Evolutionary conservation across 768 basidiomycete genomes (phyloP), one percentile per base, ranked within the genome.

Genomic region (Collybia sp.): DNA sequence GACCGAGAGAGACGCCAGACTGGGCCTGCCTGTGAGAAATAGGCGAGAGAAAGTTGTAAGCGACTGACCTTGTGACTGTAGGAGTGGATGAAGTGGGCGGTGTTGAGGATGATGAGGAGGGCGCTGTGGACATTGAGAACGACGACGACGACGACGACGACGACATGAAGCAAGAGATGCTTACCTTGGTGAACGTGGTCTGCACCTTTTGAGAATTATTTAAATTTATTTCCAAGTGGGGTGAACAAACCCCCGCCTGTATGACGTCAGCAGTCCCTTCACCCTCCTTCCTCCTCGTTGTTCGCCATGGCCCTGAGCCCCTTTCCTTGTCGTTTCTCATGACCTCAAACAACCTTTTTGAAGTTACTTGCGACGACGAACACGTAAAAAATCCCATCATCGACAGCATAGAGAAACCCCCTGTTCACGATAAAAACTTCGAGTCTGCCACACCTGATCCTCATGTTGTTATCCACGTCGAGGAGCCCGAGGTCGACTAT

Each of bases 401-500:
- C 25, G 4, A 25, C 25, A 25, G 25, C 25, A 8, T 25, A 25
- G 25, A 25, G 25, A 25, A 25, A 8, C 25, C 25, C 8, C 25
- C 25, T n/a, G n/a, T n/a, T n/a, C n/a, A n/a, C n/a, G n/a, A n/a
- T n/a, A n/a, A n/a, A n/a, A n/a, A n/a, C n/a, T n/a, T n/a, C 25
- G 8, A 25, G 25, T 8, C 25, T 25, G 25, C 25, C 25, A 25
- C 25, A 3, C 25, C 25, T 8, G 25, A 25, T 3, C 25, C 25
- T 25, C 25, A 25, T 8, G 8, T 25, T 25, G 25, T 8, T 25
- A 25, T 25, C 8, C 4, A 25, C 25, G 25, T 25, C 25, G 25
- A n/a, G n/a, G n/a, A n/a, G n/a, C n/a, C n/a, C n/a, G n/a, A 79
- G 12, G 83, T 86, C 15, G 73, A 83, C 48, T 80, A 69, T 62